phyloP scores from a whole-genome alignment of 2,329 filamentous ascomycete species.

The Hymenotorrendiella dingleyae region DNA sequence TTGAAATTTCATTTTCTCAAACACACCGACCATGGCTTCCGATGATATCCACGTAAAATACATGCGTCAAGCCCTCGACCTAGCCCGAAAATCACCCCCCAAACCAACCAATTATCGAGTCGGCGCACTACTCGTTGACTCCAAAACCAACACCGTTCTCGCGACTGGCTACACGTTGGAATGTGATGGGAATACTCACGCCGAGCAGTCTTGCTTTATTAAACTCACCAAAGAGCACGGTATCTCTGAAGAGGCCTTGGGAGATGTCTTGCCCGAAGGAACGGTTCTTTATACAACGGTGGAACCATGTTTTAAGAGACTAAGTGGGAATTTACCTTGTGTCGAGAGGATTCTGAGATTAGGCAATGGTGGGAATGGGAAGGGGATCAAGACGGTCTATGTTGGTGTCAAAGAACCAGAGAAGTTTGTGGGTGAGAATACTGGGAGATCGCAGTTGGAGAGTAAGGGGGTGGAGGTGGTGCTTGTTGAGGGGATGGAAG shows the following conservation, averaged over 20 bases:
- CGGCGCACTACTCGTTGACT: slow-evolving; percentile 75
- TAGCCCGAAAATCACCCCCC: slow-evolving; percentile 74
- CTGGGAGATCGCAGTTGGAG: slow-evolving; percentile 64
- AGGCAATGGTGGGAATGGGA: too few species aligned
- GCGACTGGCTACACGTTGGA: slow-evolving; percentile 88
- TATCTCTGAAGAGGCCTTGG: slow-evolving; percentile 49
- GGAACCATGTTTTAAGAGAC: slow-evolving; percentile 71
- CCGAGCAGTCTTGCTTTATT: slow-evolving; percentile 84
- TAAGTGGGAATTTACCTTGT: slow-evolving; percentile 71
- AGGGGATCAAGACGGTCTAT: slow-evolving; percentile 66
- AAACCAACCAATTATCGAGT: slow-evolving; percentile 91
- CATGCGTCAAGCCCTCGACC: slow-evolving; percentile 67
- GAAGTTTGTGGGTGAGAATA: slow-evolving; percentile 80
- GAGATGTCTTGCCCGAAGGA: slow-evolving; percentile 43
- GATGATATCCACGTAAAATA: slow-evolving; percentile 33
- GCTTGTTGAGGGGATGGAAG: slow-evolving; percentile 68
- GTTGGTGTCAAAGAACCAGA: slow-evolving; percentile 85
- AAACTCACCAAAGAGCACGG: slow-evolving; percentile 55
- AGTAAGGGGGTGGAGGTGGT: slow-evolving; percentile 68
- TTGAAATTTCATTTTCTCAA: too few species aligned
- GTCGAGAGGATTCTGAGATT: slow-evolving; percentile 70
- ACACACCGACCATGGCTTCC: not conserved
- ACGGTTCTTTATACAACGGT: slow-evolving; percentile 82
- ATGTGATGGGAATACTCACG: slow-evolving; percentile 87
- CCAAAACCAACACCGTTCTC: slow-evolving; percentile 52